Evolutionary conservation across 805 yeast species (phyloP).

Genomic region (Diddensiella santjacobensis): DNA sequence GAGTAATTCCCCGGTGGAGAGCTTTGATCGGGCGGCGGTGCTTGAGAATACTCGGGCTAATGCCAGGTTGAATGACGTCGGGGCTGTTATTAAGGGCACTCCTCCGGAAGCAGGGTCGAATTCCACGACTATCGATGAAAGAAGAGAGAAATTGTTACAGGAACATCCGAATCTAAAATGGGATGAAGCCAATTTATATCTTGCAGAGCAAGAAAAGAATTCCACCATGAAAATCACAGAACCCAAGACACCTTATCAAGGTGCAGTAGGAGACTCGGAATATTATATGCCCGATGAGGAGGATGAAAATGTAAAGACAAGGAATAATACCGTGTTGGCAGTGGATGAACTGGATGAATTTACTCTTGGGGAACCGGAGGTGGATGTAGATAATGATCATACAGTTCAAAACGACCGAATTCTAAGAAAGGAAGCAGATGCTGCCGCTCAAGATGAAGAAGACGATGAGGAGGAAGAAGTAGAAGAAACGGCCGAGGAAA

Average conservation of each 20-base stretch:
- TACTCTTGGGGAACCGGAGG: slow-evolving; percentile 32
- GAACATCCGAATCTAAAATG: slow-evolving; percentile 53
- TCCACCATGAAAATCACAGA: slow-evolving; percentile 85
- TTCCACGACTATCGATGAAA: slow-evolving; percentile 12
- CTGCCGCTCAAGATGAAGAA: slow-evolving; percentile 25
- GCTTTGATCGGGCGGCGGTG: slow-evolving; percentile 57
- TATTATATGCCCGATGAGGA: slow-evolving; percentile 72
- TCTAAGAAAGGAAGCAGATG: slow-evolving; percentile 18
- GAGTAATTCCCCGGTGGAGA: slow-evolving; percentile 3
- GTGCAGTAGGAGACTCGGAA: slow-evolving; percentile 71
- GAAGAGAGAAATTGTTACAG: background rate
- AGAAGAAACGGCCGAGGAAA: slow-evolving; percentile 51
- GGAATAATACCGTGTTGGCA: slow-evolving; percentile 37
- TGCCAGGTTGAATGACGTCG: slow-evolving; percentile 40
- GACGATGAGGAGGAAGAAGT: slow-evolving; percentile 41
- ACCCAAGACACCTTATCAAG: slow-evolving; percentile 94
- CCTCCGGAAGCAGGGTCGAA: slow-evolving; percentile 13
- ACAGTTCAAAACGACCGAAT: slow-evolving; percentile 27
- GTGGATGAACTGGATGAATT: slow-evolving; percentile 27
- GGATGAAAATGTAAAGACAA: slow-evolving; percentile 48
- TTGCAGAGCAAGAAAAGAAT: slow-evolving; percentile 68
- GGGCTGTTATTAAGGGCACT: slow-evolving; percentile 18
- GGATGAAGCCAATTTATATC: slow-evolving; percentile 75
- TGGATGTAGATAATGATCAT: slow-evolving; percentile 19
- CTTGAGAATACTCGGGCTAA: slow-evolving; percentile 74